Percentiles rank a stretch among this genome's conserved stretches.
Conservation (phyloP, 2,329 filamentous ascomycete species). For the Pseudocercospora vitis region DNA sequence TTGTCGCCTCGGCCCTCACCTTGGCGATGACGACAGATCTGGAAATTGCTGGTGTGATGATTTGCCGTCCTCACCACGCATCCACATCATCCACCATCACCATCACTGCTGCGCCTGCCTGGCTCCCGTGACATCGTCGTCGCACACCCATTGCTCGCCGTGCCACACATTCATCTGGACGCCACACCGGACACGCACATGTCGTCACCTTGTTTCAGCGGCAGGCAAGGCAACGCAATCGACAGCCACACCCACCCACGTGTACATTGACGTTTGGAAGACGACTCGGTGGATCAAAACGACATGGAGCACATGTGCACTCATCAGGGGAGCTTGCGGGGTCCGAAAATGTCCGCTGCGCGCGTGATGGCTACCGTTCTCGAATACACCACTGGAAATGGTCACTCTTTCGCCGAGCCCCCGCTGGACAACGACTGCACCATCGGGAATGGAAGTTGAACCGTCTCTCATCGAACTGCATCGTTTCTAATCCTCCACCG, state of each 20-base stretch:
- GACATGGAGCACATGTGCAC: no score
- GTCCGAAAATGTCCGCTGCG: constrained; percentile 2
- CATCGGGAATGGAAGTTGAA: background rate
- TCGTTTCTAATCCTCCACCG: background rate
- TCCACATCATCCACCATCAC: no score
- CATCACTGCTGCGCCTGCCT: no score
- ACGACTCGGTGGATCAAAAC: no score
- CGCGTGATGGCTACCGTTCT: background rate
- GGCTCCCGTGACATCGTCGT: background rate
- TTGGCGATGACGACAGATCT: no score
- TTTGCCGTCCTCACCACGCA: no score
- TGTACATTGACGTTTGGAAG: constrained; percentile 1
- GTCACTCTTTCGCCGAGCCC: no score
- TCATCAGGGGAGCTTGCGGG: background rate
- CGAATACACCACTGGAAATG: background rate
- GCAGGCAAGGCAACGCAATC: constrained; percentile 1
- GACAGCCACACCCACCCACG: constrained; percentile 4
- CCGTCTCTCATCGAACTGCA: background rate
- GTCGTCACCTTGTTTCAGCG: constrained; percentile 1
- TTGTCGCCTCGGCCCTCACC: background rate
- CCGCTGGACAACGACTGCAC: no score
- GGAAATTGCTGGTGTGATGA: no score
- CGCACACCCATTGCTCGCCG: background rate
- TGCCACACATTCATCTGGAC: background rate
- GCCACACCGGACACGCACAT: background rate